Conservation (phyloP, 2,329 filamentous ascomycete species). For the Aspergillus ibericus region DNA sequence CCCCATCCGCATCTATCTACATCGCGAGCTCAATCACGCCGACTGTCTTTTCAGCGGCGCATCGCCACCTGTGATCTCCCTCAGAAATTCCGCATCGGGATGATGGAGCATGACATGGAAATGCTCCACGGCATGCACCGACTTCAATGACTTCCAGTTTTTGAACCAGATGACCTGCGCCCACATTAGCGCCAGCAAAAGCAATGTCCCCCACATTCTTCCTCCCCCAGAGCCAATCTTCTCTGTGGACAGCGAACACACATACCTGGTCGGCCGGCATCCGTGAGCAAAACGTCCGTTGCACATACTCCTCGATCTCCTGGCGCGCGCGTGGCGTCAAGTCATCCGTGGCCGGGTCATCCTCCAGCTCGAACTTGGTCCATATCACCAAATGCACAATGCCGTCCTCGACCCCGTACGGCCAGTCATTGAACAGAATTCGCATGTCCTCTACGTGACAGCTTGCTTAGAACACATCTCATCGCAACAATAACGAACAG, state of each 20-base stretch:
- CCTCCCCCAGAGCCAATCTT: not conserved
- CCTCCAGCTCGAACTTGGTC: conserved; percentile 81
- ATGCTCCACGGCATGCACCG: conserved; percentile 82
- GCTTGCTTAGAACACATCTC: not conserved
- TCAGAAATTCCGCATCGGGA: conserved; percentile 68
- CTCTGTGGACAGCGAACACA: not conserved
- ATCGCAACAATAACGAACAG: not conserved
- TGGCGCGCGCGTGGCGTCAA: conserved; percentile 63
- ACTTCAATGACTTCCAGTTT: conserved; percentile 86
- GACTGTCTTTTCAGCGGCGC: conserved; percentile 49
- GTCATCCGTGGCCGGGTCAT: conserved; percentile 65
- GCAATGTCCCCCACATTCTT: not conserved
- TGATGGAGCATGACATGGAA: conserved; percentile 91
- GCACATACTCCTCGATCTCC: conserved; percentile 71
- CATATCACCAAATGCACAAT: conserved; percentile 88
- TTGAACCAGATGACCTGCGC: conserved; percentile 78
- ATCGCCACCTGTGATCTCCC: conserved; percentile 71
- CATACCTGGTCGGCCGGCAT: conserved; percentile 46
- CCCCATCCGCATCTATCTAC: not conserved
- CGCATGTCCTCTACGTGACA: conserved; percentile 59
- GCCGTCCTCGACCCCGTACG: conserved; percentile 75
- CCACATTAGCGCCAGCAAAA: conserved; percentile 6
- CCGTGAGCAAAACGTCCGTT: conserved; percentile 60
- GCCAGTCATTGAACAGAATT: conserved; percentile 89
- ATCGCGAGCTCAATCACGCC: not conserved